Conservation (phyloP, 495 filamentous ascomycete genomes). For the Aspergillus cavernicola region DNA sequence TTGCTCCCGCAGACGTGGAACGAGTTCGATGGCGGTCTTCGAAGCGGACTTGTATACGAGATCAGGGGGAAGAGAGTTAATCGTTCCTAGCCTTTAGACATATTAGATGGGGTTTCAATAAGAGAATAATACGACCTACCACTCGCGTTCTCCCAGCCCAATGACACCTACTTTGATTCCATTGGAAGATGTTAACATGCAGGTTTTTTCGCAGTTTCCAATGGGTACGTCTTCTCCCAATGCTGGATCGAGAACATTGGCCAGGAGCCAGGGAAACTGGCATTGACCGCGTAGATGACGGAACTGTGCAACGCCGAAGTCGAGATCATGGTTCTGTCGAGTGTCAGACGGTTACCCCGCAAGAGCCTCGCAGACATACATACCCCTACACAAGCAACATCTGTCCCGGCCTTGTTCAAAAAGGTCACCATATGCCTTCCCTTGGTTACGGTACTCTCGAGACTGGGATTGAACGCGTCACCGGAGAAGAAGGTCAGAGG, state of each 20-base stretch:
- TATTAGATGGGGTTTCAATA: not conserved
- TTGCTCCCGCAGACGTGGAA: conserved; percentile 64
- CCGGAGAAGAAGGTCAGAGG: conserved; percentile 83
- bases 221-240: conserved; percentile 66
- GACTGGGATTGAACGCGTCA: conserved; percentile 85
- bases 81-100: conserved; percentile 68
- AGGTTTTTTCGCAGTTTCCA: conserved; percentile 62
- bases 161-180: conserved; percentile 83
- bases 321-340: conserved; percentile 79
- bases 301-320: conserved; percentile 85
- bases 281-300: conserved; percentile 68
- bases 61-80: conserved; percentile 77
- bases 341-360: conserved; percentile 5
- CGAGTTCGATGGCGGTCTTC: conserved; percentile 64
- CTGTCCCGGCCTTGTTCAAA: conserved; percentile 71
- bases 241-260: conserved; percentile 78
- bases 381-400: conserved; percentile 77
- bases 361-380: conserved; percentile 18
- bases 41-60: conserved; percentile 76
- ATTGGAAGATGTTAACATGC: conserved; percentile 73
- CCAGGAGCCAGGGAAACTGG: conserved; percentile 84
- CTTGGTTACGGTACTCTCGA: conserved; percentile 84
- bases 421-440: conserved; percentile 86
- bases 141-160: conserved; percentile 74
- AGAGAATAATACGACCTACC: conserved; percentile 32